Conservation (phyloP, 2,329 filamentous ascomycete species). For the Drechslerella coelobrocha region DNA sequence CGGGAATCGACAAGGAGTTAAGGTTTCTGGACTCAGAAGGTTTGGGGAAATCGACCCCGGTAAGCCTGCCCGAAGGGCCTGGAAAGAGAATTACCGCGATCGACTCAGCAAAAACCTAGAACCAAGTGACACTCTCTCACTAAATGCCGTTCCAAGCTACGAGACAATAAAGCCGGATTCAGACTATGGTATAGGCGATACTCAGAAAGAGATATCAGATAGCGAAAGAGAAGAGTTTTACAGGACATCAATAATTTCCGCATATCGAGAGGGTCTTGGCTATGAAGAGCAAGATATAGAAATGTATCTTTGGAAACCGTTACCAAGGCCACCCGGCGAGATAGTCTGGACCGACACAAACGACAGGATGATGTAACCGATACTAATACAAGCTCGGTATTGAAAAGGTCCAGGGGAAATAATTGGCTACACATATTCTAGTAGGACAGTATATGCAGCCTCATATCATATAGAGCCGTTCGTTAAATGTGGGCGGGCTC, state of each 20-base stretch:
- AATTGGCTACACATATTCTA: too few species aligned
- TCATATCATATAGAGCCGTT: too few species aligned
- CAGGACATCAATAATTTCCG: conserved; percentile 27
- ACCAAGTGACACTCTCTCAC: background rate
- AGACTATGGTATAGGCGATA: background rate
- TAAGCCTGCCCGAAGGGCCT: background rate
- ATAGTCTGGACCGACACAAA: background rate
- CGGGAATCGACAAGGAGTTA: background rate
- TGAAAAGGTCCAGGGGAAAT: too few species aligned
- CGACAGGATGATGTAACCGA: background rate
- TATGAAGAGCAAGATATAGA: conserved; percentile 8
- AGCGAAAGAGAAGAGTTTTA: conserved; percentile 14
- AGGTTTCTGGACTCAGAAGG: conserved; percentile 5
- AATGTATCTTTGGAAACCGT: conserved; percentile 29
- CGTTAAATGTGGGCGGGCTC: too few species aligned
- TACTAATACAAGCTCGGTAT: too few species aligned
- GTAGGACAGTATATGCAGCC: too few species aligned
- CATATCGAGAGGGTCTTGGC: background rate
- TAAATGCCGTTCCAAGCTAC: background rate
- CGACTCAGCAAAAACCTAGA: background rate
- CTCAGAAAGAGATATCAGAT: background rate
- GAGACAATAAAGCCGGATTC: conserved; percentile 8
- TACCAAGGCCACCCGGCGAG: conserved; percentile 32
- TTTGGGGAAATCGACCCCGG: conserved; percentile 29
- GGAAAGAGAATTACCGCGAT: conserved; percentile 13